Conservation (phyloP, 2,329 filamentous ascomycete genomes). For the Exophiala phaeomuriformis region DNA sequence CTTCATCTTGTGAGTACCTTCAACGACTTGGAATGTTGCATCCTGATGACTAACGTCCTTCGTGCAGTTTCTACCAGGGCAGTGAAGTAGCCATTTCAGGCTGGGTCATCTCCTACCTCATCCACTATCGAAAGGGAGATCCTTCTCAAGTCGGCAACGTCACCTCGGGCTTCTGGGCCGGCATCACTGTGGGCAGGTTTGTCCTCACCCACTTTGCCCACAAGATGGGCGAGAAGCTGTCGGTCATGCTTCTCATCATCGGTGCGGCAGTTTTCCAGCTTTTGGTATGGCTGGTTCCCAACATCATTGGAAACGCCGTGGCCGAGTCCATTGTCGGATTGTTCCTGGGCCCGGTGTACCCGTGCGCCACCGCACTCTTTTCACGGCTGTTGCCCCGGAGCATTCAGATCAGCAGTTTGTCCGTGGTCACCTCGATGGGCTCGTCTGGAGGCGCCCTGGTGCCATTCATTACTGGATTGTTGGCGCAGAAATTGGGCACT, state of each 20-base stretch:
- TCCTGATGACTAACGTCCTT: not conserved
- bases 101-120: conserved; percentile 81
- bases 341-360: conserved; percentile 71
- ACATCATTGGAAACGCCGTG: conserved; percentile 45
- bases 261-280: conserved; percentile 48
- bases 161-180: conserved; percentile 55
- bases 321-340: conserved; percentile 63
- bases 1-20: conserved; percentile 58
- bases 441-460: conserved; percentile 38
- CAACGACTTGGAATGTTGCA: not conserved
- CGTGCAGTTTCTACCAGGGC: conserved; percentile 65
- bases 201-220: conserved; percentile 59
- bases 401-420: conserved; percentile 37
- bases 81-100: conserved; percentile 77
- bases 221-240: conserved; percentile 61
- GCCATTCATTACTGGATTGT: conserved; percentile 44
- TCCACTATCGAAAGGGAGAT: conserved; percentile 62
- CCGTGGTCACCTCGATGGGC: conserved; percentile 37
- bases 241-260: conserved; percentile 56
- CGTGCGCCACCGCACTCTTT: conserved; percentile 45
- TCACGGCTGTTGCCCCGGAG: conserved; percentile 31
- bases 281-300: conserved; percentile 29
- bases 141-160: conserved; percentile 71
- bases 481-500: conserved; percentile 42
- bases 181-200: conserved; percentile 71